A percentile compares a stretch with the other conserved stretches of the same genome.
phyloP scores from a whole-genome alignment of 2,329 filamentous ascomycete genomes.

The Sclerotinia subarctica region DNA sequence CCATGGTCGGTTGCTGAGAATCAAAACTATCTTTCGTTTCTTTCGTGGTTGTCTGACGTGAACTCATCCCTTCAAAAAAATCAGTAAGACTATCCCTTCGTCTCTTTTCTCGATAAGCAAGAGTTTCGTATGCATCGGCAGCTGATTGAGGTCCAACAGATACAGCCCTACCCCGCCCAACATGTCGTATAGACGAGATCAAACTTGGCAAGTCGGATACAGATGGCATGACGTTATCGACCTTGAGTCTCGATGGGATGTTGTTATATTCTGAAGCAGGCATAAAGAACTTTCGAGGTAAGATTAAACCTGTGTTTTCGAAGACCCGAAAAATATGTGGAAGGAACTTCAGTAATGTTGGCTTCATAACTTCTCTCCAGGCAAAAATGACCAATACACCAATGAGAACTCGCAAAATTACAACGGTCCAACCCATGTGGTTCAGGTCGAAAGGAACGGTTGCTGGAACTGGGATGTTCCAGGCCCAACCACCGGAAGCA shows the following conservation, averaged over 20 bases:
- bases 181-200: constrained; percentile 76
- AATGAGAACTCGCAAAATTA: constrained; percentile 65
- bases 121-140: constrained; percentile 91
- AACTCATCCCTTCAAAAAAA: constrained; percentile 25
- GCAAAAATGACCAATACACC: constrained; percentile 82
- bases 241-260: constrained; percentile 68
- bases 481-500: constrained; percentile 43
- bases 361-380: constrained; percentile 90
- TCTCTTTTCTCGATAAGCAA: constrained; percentile 80
- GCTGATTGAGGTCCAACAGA: constrained; percentile 93
- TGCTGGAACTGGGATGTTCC: constrained; percentile 52
- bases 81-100: constrained; percentile 53
- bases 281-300: constrained; percentile 88
- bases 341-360: constrained; percentile 69
- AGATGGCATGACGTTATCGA: constrained; percentile 86
- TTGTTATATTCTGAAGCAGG: constrained; percentile 86
- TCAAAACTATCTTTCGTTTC: constrained; percentile 25
- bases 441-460: constrained; percentile 62
- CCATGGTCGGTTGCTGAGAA: constrained; percentile 23
- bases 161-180: constrained; percentile 72
- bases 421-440: constrained; percentile 62
- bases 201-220: constrained; percentile 84
- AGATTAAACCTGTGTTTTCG: constrained; percentile 71
- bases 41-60: constrained; percentile 19
- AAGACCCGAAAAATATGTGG: constrained; percentile 86